Evolutionary conservation across 2,329 filamentous ascomycete genomes (phyloP).

Genomic region (Pseudodiploospora longispora): DNA sequence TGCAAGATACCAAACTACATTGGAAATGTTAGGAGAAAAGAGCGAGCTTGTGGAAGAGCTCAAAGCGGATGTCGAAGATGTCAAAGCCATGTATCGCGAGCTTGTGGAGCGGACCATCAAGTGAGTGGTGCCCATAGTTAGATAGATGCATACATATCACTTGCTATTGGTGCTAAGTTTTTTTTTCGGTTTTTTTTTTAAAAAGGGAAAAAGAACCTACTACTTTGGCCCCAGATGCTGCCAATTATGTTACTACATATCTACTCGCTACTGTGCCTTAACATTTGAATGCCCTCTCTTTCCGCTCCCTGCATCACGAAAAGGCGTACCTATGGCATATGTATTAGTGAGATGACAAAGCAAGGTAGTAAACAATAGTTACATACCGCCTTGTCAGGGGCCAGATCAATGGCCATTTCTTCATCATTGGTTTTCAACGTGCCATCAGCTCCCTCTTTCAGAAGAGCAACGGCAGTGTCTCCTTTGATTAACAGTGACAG

Average conservation of each 20-base stretch:
- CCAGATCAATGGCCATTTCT: constrained; percentile 66
- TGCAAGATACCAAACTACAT: constrained; percentile 75
- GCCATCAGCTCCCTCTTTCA: constrained; percentile 78
- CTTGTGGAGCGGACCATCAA: constrained; percentile 78
- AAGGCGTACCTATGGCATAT: constrained; percentile 50
- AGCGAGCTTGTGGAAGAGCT: constrained; percentile 92
- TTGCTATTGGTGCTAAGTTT: background rate
- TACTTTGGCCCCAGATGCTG: background rate
- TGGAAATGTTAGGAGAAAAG: constrained; percentile 95
- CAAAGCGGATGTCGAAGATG: constrained; percentile 76
- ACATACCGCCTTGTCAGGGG: constrained; percentile 71
- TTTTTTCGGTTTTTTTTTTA: too few relatives aligned
- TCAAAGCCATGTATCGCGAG: constrained; percentile 95
- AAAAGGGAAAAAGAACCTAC: background rate
- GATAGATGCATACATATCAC: background rate
- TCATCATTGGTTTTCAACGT: constrained; percentile 70
- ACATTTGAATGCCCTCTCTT: constrained; percentile 68
- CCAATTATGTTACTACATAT: constrained; percentile 2
- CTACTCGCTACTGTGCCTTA: constrained; percentile 2
- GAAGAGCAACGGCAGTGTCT: constrained; percentile 71
- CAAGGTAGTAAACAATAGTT: background rate
- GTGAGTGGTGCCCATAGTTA: constrained; percentile 28
- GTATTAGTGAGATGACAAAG: background rate
- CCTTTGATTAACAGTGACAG: constrained; percentile 31
- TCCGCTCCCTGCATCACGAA: constrained; percentile 75